Evolutionary conservation across 108 stramenopile genomes (phyloP).

Genomic region (Aurantiochytrium sp.): DNA sequence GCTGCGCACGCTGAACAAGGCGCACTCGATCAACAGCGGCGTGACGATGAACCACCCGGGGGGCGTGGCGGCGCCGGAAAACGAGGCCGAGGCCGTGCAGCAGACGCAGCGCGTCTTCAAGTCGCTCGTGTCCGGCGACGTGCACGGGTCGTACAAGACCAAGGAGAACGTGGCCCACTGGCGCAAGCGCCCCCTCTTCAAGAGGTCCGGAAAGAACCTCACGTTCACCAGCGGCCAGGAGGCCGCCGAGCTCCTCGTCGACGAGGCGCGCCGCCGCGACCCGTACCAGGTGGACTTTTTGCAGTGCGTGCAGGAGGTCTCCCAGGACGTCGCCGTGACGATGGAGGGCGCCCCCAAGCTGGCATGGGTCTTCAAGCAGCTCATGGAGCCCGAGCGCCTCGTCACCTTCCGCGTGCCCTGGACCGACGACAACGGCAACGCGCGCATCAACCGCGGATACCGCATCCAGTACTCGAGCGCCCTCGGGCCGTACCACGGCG

Average conservation of each 20-base stretch:
- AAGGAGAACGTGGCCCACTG: conserved; percentile 68
- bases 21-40: neutral
- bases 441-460: conserved; percentile 50
- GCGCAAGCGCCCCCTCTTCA: conserved; percentile 83
- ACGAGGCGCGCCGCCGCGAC: conserved; percentile 78
- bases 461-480: conserved; percentile 54
- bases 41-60: neutral
- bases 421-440: conserved; percentile 48
- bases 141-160: conserved; percentile 69
- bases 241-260: conserved; percentile 73
- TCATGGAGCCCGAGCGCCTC: conserved; percentile 49
- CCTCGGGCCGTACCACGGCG: conserved; percentile 52
- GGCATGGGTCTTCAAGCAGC: conserved; percentile 50
- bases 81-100: neutral
- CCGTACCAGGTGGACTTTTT: conserved; percentile 72
- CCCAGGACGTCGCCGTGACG: conserved; percentile 36
- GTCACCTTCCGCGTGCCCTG: conserved; percentile 55
- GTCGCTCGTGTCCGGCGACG: conserved; percentile 12
- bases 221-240: conserved; percentile 83
- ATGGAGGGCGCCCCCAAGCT: conserved; percentile 49
- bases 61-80: neutral
- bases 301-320: conserved; percentile 51
- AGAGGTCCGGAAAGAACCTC: conserved; percentile 73
- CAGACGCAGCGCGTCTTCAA: neutral
- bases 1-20: neutral